Base-by-base conservation (phyloP, 2,329 filamentous ascomycete genomes). In the Clonostachys sp. region DNA sequence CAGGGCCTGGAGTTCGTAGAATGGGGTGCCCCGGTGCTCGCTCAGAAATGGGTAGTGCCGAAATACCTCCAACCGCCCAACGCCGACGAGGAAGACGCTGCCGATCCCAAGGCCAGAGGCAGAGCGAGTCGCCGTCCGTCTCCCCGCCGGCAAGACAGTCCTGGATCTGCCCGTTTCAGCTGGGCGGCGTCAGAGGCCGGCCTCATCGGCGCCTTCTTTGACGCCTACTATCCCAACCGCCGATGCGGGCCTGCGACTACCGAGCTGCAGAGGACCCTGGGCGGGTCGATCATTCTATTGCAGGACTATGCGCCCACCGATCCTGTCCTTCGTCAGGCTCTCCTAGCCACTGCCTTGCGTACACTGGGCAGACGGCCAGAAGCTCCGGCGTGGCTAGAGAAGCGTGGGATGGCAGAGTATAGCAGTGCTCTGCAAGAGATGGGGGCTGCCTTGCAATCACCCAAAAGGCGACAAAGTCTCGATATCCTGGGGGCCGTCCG, bases 181-280 rank as follows among this genome's bases (percentile, higher is more conserved):
- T 30, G 24, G 24, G 24, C 24, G 24, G 24, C 24, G 8, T 30
- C 24, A 24, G 18, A 34, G 14, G 45, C 24, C 14, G 13, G n/a
- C 10, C 13, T 47, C 10, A 35, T 47, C 30, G 20, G n/a, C 33
- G 33, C 16, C 2, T 48, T 48, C 46, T 48, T 41, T 41, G 52
- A 50, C 16, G 44, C 46, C 14, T 47, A 52, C 33, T 43, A 50
- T 13, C 50, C 45, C 40, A 52, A 52, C 45, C 34, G 39, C 42
- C 35, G 35, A 34, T 39, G 34, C 33, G 43, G 43, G 42, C 40
- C 24, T 30, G 24, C 44, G 40, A 40, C 45, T 40, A 20, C 17
- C 41, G 14, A 39, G 6, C 30, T 44, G 5, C 41, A 38, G 33
- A 18, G 18, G 33, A 34, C 33, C 14, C 36, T 42, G 16, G 39